Evolutionary conservation across 2,329 filamentous ascomycete genomes (phyloP), one percentile per base, ranked within the genome.

Genomic region (Scortechinia acanthostroma): DNA sequence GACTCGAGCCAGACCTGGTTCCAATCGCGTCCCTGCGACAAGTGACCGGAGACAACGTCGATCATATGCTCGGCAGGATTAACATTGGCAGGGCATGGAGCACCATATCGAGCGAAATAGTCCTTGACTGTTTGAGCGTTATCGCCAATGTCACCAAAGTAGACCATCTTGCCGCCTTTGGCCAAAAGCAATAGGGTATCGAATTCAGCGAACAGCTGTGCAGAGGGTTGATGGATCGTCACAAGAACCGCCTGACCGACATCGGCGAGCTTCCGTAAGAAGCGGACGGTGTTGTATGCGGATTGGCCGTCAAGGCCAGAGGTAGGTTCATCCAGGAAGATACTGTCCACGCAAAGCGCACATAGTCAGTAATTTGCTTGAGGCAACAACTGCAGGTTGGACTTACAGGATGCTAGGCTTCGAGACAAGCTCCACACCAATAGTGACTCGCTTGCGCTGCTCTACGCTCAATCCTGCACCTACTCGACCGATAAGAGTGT

Each of bases 151-250:
- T 74, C 77, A 10, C 83, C 83, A 54, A 85, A 84, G 56, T 85
- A 86, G 1, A 81, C 76, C 1, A 77, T 83, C 51, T 75, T 74
- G 5, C 83, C 83, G 2, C 80, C 83, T 50, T 67, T 74, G n/a
- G 79, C 74, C 0, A 87, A 70, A 1, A 86, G 64, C 1, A 86
- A 65, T 0, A 87, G 70, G 1, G 72, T 74, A 50, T 87, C 83
- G 47, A 87, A 87, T 22, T 82, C 70, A 5, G 78, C 71, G 45
- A 87, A 86, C 0, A 87, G 64, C 6, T 80, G 73, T 0, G 80
- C 77, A 1, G 79, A 83, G 0, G 83, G 83, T 57, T 87, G 83
- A 52, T 87, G 83, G 33, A 87, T 86, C 0, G 83, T 87, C 48
- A 80, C 79, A 1, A 87, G 63, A 2, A 87, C 75, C 3, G 83